These are phyloP conservation scores for Uronychia binucleata DNA, from an alignment of 73 alveolate genomes.

Conservation along the genomic window DNA sequence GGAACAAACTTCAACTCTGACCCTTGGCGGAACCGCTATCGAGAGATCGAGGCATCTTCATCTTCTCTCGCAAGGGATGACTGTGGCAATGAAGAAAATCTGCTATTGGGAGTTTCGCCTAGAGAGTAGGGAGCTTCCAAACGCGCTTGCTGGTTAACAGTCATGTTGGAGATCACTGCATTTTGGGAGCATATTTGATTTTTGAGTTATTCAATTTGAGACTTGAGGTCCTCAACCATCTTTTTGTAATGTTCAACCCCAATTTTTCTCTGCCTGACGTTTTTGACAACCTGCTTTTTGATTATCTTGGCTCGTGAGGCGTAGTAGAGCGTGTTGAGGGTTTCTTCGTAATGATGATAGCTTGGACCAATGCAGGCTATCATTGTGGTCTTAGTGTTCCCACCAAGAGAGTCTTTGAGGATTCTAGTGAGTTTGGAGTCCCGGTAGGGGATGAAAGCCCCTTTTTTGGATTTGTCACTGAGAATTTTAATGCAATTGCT, in stretches of 20 bases:
- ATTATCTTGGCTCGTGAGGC: conserved; percentile 90
- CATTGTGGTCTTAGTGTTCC: conserved; percentile 86
- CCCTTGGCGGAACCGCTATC: background rate
- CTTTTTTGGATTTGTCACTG: conserved; percentile 63
- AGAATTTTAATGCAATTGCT: conserved; percentile 86
- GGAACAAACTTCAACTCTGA: background rate
- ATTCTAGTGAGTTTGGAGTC: conserved; percentile 90
- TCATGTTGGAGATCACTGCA: background rate
- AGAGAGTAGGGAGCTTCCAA: too few relatives aligned
- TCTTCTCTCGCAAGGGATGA: background rate
- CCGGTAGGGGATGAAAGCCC: conserved; percentile 78
- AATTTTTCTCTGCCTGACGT: conserved; percentile 56
- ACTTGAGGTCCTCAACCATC: conserved; percentile 41
- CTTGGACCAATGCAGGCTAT: conserved; percentile 89
- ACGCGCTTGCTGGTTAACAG: background rate
- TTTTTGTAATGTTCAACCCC: conserved; percentile 71
- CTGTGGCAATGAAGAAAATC: background rate
- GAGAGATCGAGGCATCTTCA: background rate
- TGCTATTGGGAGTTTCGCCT: background rate
- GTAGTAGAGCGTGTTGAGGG: conserved; percentile 84
- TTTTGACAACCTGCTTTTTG: conserved; percentile 76
- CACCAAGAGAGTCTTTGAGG: conserved; percentile 86
- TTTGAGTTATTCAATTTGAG: background rate
- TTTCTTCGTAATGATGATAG: conserved; percentile 70
- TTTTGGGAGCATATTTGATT: background rate